Evolutionary conservation across 2,329 filamentous ascomycete genomes (phyloP).

Genomic region (Fusarium irregulare): DNA sequence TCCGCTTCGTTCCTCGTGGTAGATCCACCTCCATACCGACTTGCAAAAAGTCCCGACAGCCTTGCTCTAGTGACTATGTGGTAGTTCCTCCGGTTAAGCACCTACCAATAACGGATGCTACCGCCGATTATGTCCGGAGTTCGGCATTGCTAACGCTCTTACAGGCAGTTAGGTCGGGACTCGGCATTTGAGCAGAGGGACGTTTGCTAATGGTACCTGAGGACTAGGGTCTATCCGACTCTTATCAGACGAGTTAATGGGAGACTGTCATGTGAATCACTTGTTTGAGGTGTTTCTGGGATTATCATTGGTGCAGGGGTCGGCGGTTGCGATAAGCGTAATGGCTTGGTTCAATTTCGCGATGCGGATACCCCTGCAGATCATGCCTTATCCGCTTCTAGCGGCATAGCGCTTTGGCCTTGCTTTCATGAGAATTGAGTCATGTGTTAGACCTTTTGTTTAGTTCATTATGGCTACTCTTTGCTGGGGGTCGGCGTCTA

Average conservation of each 20-base stretch:
- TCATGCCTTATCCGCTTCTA: conserved; percentile 21
- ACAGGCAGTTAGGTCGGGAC: conserved; percentile 26
- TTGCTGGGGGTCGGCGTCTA: not conserved
- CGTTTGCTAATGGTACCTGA: conserved; percentile 6
- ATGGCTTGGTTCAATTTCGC: conserved; percentile 16
- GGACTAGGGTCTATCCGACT: conserved; percentile 1
- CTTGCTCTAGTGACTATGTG: conserved; percentile 2
- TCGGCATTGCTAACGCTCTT: conserved; percentile 29
- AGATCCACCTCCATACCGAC: not conserved
- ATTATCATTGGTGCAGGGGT: conserved; percentile 1
- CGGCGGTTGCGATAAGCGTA: conserved; percentile 28
- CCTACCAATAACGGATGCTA: conserved; percentile 29
- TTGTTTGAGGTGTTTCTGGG: not conserved
- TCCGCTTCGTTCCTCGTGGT: conserved; percentile 19
- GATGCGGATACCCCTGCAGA: conserved; percentile 28
- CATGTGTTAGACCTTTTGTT: not conserved
- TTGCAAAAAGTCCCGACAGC: conserved; percentile 1
- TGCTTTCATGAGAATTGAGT: not conserved
- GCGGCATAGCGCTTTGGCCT: conserved; percentile 1
- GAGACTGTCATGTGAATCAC: not conserved
- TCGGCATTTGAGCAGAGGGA: conserved; percentile 14
- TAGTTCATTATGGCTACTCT: not conserved
- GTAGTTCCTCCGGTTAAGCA: not conserved
- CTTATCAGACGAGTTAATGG: conserved; percentile 10
- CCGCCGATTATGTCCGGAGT: conserved; percentile 28